A percentile compares a stretch with the other conserved stretches of the same genome.
Conservation (phyloP, 2,329 filamentous ascomycete genomes). For the Teratosphaeria zuluensis region DNA sequence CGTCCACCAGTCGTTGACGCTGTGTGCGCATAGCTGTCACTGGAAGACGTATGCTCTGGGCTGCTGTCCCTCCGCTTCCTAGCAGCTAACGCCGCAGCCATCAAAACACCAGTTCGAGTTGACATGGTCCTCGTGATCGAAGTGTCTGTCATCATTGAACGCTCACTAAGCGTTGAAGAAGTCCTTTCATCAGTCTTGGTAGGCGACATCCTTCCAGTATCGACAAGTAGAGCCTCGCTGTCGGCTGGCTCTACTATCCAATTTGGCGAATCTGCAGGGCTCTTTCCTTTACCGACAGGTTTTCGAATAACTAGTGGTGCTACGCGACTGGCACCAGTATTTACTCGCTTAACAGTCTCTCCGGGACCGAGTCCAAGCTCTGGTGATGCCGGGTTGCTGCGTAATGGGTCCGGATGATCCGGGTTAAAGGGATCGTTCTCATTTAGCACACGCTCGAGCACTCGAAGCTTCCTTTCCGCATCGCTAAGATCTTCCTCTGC, state of each 20-base stretch:
- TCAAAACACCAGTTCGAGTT: slow-evolving; percentile 32
- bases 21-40: slow-evolving; percentile 19
- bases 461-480: slow-evolving; percentile 13
- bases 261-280: slow-evolving; percentile 15
- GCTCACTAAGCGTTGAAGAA: slow-evolving; percentile 46
- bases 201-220: slow-evolving; percentile 34
- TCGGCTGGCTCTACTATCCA: slow-evolving; percentile 17
- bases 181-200: slow-evolving; percentile 48
- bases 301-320: not conserved
- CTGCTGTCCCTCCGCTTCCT: slow-evolving; percentile 3
- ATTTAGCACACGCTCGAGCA: slow-evolving; percentile 11
- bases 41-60: slow-evolving; percentile 5
- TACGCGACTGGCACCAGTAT: slow-evolving; percentile 13
- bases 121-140: slow-evolving; percentile 37
- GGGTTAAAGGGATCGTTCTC: slow-evolving; percentile 33
- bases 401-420: slow-evolving; percentile 25
- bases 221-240: slow-evolving; percentile 7
- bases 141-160: slow-evolving; percentile 34
- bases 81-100: slow-evolving; percentile 21
- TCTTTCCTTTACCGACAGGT: slow-evolving; percentile 1
- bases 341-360: slow-evolving; percentile 19
- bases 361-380: slow-evolving; percentile 6
- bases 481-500: slow-evolving; percentile 1
- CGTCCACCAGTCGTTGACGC: slow-evolving; percentile 27
- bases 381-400: slow-evolving; percentile 25